phyloP scores from a whole-genome alignment of 495 filamentous ascomycete genomes.

The Hyaloscypha variabilis region DNA sequence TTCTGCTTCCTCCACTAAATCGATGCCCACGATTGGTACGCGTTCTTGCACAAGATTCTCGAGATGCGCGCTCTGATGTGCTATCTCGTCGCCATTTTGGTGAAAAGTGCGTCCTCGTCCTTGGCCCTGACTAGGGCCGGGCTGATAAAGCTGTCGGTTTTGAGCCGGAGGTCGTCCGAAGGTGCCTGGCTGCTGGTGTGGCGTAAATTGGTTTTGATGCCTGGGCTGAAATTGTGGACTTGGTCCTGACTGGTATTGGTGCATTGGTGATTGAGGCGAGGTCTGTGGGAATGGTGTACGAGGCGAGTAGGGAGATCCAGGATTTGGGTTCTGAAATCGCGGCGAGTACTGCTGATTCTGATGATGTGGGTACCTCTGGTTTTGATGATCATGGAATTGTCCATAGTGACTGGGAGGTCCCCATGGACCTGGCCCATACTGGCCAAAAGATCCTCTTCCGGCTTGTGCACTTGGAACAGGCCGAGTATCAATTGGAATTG shows the following conservation, averaged over 20 bases:
- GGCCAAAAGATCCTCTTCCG: constrained; percentile 6
- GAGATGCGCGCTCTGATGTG: constrained; percentile 46
- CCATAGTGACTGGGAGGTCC: constrained; percentile 9
- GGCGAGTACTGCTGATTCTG: constrained; percentile 25
- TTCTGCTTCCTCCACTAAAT: constrained; percentile 52
- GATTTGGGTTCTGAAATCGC: constrained; percentile 12
- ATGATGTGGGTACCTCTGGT: constrained; percentile 18
- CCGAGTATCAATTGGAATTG: constrained; percentile 51
- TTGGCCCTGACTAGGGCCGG: constrained; percentile 14
- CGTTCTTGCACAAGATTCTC: constrained; percentile 44
- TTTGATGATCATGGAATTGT: constrained; percentile 13
- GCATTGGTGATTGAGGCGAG: constrained; percentile 20
- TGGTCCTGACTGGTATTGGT: constrained; percentile 13
- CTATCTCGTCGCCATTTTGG: constrained; percentile 40
- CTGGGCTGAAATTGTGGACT: constrained; percentile 14
- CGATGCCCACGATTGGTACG: constrained; percentile 49
- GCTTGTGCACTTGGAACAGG: constrained; percentile 23
- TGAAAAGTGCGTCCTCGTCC: constrained; percentile 16
- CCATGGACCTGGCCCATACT: constrained; percentile 7
- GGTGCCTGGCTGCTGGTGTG: constrained; percentile 2
- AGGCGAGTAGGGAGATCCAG: constrained; percentile 24
- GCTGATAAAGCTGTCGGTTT: constrained; percentile 37
- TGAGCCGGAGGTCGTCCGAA: constrained; percentile 24
- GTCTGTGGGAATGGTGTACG: constrained; percentile 12
- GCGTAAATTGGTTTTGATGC: constrained; percentile 13